Conservation (phyloP, 2,329 filamentous ascomycete species). For the Myriosclerotinia scirpicola region DNA sequence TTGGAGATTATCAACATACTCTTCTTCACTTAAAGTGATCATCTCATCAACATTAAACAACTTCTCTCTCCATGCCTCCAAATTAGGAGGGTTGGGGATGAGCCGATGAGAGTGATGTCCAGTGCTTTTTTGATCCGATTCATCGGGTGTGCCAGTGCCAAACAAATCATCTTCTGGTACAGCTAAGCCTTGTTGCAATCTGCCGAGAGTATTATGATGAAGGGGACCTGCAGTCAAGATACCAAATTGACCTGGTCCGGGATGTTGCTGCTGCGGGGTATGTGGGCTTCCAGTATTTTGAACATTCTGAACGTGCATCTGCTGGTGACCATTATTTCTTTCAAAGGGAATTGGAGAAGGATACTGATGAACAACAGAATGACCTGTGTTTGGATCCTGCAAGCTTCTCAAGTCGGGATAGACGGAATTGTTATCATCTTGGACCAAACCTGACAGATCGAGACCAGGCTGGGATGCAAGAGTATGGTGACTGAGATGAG, state of each 20-base stretch:
- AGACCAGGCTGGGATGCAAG: slow-evolving; percentile 43
- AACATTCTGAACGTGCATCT: slow-evolving; percentile 38
- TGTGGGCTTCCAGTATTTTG: slow-evolving; percentile 39
- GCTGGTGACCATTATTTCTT: slow-evolving; percentile 38
- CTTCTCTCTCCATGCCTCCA: slow-evolving; percentile 68
- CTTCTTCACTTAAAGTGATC: slow-evolving; percentile 70
- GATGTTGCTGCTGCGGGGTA: slow-evolving; percentile 44
- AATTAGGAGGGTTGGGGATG: slow-evolving; percentile 64
- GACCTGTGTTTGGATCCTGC: slow-evolving; percentile 40
- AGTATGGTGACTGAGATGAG: slow-evolving; percentile 39
- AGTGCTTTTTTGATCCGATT: slow-evolving; percentile 47
- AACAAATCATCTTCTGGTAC: slow-evolving; percentile 44
- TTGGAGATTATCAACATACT: slow-evolving; percentile 50
- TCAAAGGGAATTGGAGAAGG: slow-evolving; percentile 42
- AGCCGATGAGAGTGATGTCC: slow-evolving; percentile 57
- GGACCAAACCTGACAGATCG: slow-evolving; percentile 43
- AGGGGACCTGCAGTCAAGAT: slow-evolving; percentile 45
- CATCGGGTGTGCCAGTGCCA: slow-evolving; percentile 40
- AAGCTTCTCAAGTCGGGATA: slow-evolving; percentile 43
- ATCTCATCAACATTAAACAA: slow-evolving; percentile 74
- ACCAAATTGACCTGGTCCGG: slow-evolving; percentile 47
- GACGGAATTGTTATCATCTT: slow-evolving; percentile 42
- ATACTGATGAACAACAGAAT: slow-evolving; percentile 33
- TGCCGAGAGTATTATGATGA: slow-evolving; percentile 41
- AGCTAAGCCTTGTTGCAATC: slow-evolving; percentile 34